Evolutionary conservation across 2,329 filamentous ascomycete species (phyloP).

Genomic region (Madurella mycetomatis): DNA sequence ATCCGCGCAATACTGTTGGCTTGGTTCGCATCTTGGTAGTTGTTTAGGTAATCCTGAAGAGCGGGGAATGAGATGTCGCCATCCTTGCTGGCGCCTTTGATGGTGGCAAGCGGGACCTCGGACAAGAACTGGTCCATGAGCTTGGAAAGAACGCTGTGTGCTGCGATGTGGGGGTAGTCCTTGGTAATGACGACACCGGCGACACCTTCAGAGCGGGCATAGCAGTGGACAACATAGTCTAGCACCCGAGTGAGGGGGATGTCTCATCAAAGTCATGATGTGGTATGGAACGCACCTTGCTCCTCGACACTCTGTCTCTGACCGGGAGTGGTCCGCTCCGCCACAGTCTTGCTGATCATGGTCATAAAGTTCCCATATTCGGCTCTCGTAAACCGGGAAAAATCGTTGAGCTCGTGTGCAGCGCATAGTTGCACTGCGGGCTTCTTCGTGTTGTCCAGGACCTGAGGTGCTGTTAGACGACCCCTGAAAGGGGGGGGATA

Average conservation of each 20-base stretch:
- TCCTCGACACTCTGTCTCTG: conserved; percentile 83
- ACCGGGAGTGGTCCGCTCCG: conserved; percentile 73
- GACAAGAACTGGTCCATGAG: conserved; percentile 81
- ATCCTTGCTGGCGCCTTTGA: conserved; percentile 23
- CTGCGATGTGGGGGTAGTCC: conserved; percentile 71
- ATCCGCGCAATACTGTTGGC: conserved; percentile 94
- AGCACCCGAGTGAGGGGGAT: conserved; percentile 2
- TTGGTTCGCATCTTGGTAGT: conserved; percentile 81
- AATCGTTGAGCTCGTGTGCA: conserved; percentile 29
- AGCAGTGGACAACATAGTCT: conserved; percentile 73
- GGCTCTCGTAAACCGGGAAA: conserved; percentile 29
- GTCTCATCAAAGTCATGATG: neutral
- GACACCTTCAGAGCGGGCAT: conserved; percentile 69
- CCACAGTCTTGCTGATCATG: conserved; percentile 80
- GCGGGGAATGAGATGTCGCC: conserved; percentile 64
- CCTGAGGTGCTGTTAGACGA: conserved; percentile 15
- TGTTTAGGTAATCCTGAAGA: conserved; percentile 68
- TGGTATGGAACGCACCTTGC: conserved; percentile 50
- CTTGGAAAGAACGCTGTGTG: conserved; percentile 83
- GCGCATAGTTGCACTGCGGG: conserved; percentile 25
- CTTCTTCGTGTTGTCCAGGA: conserved; percentile 24
- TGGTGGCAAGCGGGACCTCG: conserved; percentile 47
- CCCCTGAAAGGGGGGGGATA: neutral
- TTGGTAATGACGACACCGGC: conserved; percentile 75
- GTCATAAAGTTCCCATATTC: conserved; percentile 68